Evolutionary conservation across 257 asterid species (phyloP).

Genomic region (Salvia splendens): DNA sequence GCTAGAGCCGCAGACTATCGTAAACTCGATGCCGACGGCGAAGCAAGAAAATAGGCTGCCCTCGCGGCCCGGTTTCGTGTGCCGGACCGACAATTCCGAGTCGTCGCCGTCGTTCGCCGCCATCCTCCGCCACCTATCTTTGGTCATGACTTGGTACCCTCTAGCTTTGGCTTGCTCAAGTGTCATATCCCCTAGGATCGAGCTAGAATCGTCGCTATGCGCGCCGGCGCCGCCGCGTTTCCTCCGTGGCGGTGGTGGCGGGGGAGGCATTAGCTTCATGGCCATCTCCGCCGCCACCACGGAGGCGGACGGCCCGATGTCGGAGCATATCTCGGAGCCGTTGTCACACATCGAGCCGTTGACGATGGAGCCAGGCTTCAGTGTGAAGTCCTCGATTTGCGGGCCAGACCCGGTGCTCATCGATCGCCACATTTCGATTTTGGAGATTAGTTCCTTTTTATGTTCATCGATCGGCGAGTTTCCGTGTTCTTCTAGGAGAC

Average conservation of each 20-base stretch:
- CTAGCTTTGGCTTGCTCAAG: conserved; percentile 37
- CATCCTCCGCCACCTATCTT: conserved; percentile 16
- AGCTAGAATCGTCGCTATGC: conserved; percentile 31
- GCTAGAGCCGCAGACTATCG: conserved; percentile 40
- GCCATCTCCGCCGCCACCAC: conserved; percentile 74
- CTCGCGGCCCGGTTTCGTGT: conserved; percentile 28
- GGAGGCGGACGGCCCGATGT: conserved; percentile 81
- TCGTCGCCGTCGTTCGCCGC: conserved; percentile 10
- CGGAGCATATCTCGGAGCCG: conserved; percentile 70
- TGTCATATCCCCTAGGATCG: conserved; percentile 42
- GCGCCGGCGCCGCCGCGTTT: not conserved
- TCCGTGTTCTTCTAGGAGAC: not conserved
- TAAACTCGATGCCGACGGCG: conserved; percentile 41
- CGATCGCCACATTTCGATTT: conserved; percentile 53
- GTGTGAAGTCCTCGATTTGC: conserved; percentile 41
- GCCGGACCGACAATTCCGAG: conserved; percentile 19
- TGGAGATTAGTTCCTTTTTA: conserved; percentile 25
- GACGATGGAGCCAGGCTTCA: conserved; percentile 44
- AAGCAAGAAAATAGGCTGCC: conserved; percentile 39
- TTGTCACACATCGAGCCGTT: conserved; percentile 34
- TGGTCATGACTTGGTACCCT: conserved; percentile 24
- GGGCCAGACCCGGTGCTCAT: conserved; percentile 35
- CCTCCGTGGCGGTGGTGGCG: not conserved
- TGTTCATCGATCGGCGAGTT: conserved; percentile 22
- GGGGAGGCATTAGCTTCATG: conserved; percentile 30